These are phyloP conservation scores for Agrocybe praecox DNA, from an alignment of 768 basidiomycete genomes.

Conservation along the genomic window DNA sequence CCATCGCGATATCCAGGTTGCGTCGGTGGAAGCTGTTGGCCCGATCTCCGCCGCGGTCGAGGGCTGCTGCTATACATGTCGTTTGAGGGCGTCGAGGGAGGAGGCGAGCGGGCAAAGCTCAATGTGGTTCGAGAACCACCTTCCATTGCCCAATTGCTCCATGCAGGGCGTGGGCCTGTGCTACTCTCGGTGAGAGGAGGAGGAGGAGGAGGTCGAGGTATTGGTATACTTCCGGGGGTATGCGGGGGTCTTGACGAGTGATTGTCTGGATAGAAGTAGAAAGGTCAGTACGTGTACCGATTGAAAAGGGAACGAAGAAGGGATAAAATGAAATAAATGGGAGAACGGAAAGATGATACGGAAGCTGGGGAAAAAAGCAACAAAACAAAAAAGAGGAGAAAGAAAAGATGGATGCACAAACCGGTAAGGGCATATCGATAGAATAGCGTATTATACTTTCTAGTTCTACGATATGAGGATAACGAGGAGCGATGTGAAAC, in stretches of 20 bases:
- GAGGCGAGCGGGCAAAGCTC: constrained; percentile 11
- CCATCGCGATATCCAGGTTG: neutral
- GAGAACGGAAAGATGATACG: neutral
- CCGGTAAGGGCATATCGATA: neutral
- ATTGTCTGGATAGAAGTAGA: too few relatives aligned
- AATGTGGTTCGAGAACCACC: neutral
- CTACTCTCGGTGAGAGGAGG: neutral
- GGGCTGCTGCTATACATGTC: neutral
- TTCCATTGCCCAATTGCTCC: constrained; percentile 16
- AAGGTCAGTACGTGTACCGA: too few relatives aligned
- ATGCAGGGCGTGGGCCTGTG: constrained; percentile 5
- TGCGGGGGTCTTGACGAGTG: too few relatives aligned
- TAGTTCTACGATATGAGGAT: neutral
- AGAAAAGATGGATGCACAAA: neutral
- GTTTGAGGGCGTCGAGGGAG: neutral
- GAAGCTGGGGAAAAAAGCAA: neutral
- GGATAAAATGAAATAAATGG: neutral
- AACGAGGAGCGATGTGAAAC: neutral
- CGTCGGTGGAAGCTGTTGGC: neutral
- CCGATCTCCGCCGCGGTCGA: neutral
- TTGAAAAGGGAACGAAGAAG: too few relatives aligned
- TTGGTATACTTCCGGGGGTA: constrained; percentile 10
- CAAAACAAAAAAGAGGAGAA: neutral
- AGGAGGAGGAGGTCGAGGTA: constrained; percentile 7
- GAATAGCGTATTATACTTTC: neutral